These are phyloP conservation scores for Penicillium nucicola DNA, from an alignment of 495 filamentous ascomycete genomes.

Conservation along the genomic window DNA sequence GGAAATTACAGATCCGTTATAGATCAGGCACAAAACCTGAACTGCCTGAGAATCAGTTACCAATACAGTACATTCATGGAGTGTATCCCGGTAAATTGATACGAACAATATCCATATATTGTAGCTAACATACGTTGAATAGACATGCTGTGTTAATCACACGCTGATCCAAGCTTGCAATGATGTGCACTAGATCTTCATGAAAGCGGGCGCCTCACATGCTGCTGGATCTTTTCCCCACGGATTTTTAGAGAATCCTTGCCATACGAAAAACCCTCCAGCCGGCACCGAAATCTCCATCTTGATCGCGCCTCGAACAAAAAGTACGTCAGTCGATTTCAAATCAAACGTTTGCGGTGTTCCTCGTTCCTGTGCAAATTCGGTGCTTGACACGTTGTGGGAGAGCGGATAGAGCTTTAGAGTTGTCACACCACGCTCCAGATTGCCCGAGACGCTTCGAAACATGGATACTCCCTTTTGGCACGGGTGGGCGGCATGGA, in stretches of 20 bases:
- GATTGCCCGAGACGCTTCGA: neutral
- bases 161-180: neutral
- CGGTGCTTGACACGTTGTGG: neutral
- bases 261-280: neutral
- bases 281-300: neutral
- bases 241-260: neutral
- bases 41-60: neutral
- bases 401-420: constrained; percentile 2
- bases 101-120: neutral
- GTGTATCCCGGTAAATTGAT: neutral
- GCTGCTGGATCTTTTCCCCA: neutral
- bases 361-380: neutral
- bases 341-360: neutral
- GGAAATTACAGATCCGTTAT: neutral
- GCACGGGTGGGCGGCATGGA: neutral
- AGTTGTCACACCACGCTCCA: neutral
- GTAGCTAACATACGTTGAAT: neutral
- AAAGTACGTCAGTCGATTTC: neutral
- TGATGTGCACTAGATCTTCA: neutral
- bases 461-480: neutral
- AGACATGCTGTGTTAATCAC: neutral
- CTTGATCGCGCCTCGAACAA: neutral
- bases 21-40: neutral
- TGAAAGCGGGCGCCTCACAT: neutral
- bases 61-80: neutral